Percentiles rank a stretch among this genome's conserved stretches.
These are phyloP conservation scores for Cichorium intybus DNA, from an alignment of 140 eudicot genomes.

Conservation along the genomic window DNA sequence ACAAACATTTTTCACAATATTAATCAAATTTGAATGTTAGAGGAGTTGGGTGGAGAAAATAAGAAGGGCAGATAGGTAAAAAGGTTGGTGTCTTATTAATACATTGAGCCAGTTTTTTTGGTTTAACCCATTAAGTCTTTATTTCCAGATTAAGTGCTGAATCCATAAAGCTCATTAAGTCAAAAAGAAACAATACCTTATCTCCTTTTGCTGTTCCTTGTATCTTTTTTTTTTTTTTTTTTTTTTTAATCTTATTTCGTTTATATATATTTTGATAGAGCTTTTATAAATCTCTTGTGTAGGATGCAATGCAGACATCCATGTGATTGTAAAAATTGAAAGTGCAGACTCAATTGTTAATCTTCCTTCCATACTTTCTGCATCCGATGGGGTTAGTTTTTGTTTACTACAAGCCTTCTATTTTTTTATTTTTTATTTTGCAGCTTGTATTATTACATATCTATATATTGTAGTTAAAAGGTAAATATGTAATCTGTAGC, in stretches of 20 bases:
- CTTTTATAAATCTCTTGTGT: conserved; percentile 21
- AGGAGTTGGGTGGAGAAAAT: too few species aligned
- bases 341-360: conserved; percentile 95
- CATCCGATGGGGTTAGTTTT: conserved; percentile 90
- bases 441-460: not conserved
- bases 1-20: too few species aligned
- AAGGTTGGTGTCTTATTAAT: too few species aligned
- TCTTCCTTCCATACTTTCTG: conserved; percentile 83
- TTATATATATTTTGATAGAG: conserved; percentile 5
- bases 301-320: conserved; percentile 88
- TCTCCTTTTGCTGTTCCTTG: too few species aligned
- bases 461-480: not conserved
- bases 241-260: not conserved
- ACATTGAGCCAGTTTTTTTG: too few species aligned
- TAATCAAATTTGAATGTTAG: too few species aligned
- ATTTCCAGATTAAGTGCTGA: too few species aligned
- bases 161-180: too few species aligned
- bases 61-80: too few species aligned
- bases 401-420: not conserved
- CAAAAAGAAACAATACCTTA: too few species aligned
- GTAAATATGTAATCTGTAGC: not conserved
- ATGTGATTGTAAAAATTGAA: conserved; percentile 84
- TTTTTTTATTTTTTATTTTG: not conserved
- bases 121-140: too few species aligned
- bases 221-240: not conserved